Percentiles rank a stretch among this genome's conserved stretches.
Conservation (phyloP, 345 rosid species). For the Eutrema heterophyllum region DNA sequence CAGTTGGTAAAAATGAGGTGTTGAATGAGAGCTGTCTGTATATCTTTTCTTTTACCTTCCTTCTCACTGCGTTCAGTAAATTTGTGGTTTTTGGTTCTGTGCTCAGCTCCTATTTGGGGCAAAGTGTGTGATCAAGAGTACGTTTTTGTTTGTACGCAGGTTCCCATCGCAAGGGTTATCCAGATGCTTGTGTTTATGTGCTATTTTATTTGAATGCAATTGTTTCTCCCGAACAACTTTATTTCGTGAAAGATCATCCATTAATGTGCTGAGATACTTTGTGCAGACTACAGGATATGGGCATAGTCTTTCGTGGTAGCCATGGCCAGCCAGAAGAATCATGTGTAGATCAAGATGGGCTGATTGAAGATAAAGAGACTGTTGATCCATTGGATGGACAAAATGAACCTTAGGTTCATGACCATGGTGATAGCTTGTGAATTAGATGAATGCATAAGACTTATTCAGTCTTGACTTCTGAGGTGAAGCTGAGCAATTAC, state of each 20-base stretch:
- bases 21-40: background rate
- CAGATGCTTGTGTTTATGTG: slow-evolving; percentile 41
- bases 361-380: slow-evolving; percentile 37
- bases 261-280: slow-evolving; percentile 2
- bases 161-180: slow-evolving; percentile 19
- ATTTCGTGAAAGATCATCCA: slow-evolving; percentile 1
- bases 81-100: slow-evolving; percentile 30
- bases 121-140: slow-evolving; percentile 63
- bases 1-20: background rate
- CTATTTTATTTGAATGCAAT: background rate
- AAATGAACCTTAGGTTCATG: slow-evolving; percentile 21
- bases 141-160: background rate
- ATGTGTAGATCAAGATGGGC: slow-evolving; percentile 27
- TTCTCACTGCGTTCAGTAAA: slow-evolving; percentile 1
- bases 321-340: slow-evolving; percentile 30
- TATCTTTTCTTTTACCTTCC: background rate
- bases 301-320: slow-evolving; percentile 43
- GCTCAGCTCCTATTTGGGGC: slow-evolving; percentile 74
- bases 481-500: slow-evolving; percentile 45
- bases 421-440: slow-evolving; percentile 41
- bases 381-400: slow-evolving; percentile 38
- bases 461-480: slow-evolving; percentile 51
- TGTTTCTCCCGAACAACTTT: background rate
- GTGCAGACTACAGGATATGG: slow-evolving; percentile 55
- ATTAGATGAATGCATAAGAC: slow-evolving; percentile 57